These are phyloP conservation scores for Hypoxylon rubiginosum DNA, from an alignment of 2,329 filamentous ascomycete species.

Conservation along the genomic window DNA sequence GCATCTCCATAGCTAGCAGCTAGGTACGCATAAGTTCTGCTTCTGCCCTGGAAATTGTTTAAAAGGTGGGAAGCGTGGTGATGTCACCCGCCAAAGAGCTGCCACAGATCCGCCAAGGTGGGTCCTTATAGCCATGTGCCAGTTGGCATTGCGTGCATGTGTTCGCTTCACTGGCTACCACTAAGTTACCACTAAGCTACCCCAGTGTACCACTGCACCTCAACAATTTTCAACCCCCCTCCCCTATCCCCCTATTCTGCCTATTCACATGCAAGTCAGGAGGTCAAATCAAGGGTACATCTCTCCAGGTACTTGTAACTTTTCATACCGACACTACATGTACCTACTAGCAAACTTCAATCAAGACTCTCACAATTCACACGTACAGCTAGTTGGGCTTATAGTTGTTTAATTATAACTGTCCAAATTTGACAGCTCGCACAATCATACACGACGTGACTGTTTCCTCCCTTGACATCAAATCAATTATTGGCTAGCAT, in stretches of 20 bases:
- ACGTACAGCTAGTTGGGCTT: neutral
- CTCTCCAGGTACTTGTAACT: too few species aligned
- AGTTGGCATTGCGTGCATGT: slow-evolving; percentile 27
- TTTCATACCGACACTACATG: neutral
- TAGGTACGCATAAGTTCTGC: too few species aligned
- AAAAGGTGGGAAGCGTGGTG: slow-evolving; percentile 24
- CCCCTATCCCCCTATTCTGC: neutral
- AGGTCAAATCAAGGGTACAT: slow-evolving; percentile 4
- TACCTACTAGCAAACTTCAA: neutral
- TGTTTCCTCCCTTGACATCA: slow-evolving; percentile 17
- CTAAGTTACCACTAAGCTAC: neutral
- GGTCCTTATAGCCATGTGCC: slow-evolving; percentile 32
- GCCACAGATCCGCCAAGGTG: slow-evolving; percentile 23
- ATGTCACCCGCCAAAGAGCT: slow-evolving; percentile 37
- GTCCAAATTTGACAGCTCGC: slow-evolving; percentile 20
- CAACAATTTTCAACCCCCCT: neutral
- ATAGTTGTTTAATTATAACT: slow-evolving; percentile 28
- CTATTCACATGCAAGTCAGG: slow-evolving; percentile 11
- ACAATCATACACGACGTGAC: slow-evolving; percentile 22
- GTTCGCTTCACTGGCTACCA: slow-evolving; percentile 13
- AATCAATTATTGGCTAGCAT: slow-evolving; percentile 25
- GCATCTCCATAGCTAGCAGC: neutral
- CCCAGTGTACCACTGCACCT: neutral
- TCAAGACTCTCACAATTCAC: neutral
- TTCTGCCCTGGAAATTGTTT: slow-evolving; percentile 12